These are phyloP conservation scores for Oryza rufipogon DNA, from an alignment of 176 grass and related monocot species.

Conservation along the genomic window DNA sequence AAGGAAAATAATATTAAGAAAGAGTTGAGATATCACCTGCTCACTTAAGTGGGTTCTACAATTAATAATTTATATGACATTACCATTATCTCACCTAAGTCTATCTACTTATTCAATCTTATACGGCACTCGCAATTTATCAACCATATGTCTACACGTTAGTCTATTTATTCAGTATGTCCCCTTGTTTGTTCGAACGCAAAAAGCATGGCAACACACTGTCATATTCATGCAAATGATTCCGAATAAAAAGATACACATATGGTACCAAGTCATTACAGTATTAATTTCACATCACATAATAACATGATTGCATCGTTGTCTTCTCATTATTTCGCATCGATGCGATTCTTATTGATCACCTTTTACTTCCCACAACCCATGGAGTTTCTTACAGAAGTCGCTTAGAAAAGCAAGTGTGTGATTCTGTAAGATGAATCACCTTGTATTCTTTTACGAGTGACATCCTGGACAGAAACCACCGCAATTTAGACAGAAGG, in stretches of 20 bases:
- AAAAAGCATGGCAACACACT: background rate
- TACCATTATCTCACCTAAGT: background rate
- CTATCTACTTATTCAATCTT: background rate
- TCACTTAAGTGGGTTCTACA: background rate
- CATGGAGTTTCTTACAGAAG: background rate
- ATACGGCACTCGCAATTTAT: background rate
- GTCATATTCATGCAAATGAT: background rate
- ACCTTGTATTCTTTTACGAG: background rate
- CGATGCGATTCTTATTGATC: background rate
- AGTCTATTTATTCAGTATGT: background rate
- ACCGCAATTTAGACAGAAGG: constrained; percentile 25
- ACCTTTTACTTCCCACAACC: background rate
- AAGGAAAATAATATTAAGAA: background rate
- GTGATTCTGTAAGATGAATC: constrained; percentile 24
- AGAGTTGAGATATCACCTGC: background rate
- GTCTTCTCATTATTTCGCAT: background rate
- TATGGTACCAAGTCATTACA: background rate
- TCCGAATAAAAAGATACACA: background rate
- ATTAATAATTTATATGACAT: background rate
- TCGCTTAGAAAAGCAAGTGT: background rate
- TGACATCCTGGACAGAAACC: constrained; percentile 32
- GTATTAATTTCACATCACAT: background rate
- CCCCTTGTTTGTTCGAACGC: background rate
- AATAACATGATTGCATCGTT: background rate
- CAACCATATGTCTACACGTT: background rate